Percentiles rank a stretch among this genome's conserved stretches.
These are phyloP conservation scores for Astraeus odoratus DNA, from an alignment of 768 basidiomycete species.

Conservation along the genomic window DNA sequence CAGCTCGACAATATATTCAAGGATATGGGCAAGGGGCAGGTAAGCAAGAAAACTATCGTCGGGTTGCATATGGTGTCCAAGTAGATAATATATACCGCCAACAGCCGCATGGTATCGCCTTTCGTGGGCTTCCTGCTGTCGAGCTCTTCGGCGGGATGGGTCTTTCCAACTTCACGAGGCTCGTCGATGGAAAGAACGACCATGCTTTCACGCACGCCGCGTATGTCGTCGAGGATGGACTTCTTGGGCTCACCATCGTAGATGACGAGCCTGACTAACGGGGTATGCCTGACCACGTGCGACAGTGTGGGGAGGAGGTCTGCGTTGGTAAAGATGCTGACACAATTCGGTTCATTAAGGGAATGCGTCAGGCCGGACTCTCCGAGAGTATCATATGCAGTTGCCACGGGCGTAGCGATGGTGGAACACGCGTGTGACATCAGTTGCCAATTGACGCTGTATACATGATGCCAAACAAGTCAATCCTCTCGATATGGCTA, in stretches of 20 bases:
- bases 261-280: slow-evolving; percentile 70
- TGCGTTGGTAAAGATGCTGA: slow-evolving; percentile 86
- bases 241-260: slow-evolving; percentile 71
- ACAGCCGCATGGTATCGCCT: no score
- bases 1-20: no score
- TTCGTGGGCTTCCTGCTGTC: slow-evolving; percentile 45
- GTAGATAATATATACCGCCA: no score
- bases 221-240: slow-evolving; percentile 53
- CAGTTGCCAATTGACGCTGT: slow-evolving; percentile 81
- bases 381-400: slow-evolving; percentile 95
- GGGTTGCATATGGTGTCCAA: no score
- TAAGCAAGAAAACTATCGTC: no score
- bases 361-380: slow-evolving; percentile 84
- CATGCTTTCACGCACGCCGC: slow-evolving; percentile 47
- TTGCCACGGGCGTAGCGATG: slow-evolving; percentile 79
- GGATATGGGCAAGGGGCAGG: no score
- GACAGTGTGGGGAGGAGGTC: slow-evolving; percentile 77
- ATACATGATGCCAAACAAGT: no score
- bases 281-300: slow-evolving; percentile 65
- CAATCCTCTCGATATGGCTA: no score
- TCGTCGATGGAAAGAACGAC: slow-evolving; percentile 62
- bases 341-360: slow-evolving; percentile 78
- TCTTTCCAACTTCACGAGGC: slow-evolving; percentile 59
- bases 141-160: slow-evolving; percentile 44
- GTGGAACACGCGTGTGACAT: slow-evolving; percentile 75